These are phyloP conservation scores for Colletotrichum liriopes DNA, from an alignment of 2,329 filamentous ascomycete species.

Conservation along the genomic window DNA sequence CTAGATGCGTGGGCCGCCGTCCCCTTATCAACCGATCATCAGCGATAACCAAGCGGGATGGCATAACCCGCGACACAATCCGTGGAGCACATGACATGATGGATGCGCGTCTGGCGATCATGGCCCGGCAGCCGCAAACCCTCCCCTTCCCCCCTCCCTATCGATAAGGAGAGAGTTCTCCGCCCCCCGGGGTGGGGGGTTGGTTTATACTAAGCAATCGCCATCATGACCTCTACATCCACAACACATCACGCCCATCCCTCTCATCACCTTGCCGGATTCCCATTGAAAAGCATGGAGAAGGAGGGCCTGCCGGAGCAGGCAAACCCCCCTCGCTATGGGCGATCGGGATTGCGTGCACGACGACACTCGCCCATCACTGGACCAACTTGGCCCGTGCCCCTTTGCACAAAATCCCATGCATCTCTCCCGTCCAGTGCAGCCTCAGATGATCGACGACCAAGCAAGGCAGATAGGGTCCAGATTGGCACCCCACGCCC, in stretches of 20 bases:
- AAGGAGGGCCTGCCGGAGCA: not conserved
- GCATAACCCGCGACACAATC: not conserved
- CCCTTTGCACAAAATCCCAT: slow-evolving; percentile 26
- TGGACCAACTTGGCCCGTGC: not conserved
- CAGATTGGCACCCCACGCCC: slow-evolving; percentile 15
- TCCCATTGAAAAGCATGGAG: not conserved
- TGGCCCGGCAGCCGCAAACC: not conserved
- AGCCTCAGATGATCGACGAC: slow-evolving; percentile 33
- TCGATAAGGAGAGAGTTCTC: not conserved
- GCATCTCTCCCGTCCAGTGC: not conserved
- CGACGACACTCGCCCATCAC: not conserved
- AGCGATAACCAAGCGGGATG: not conserved
- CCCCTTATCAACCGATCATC: not conserved
- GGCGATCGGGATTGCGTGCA: not conserved
- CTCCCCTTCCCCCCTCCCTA: not conserved
- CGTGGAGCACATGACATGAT: slow-evolving; percentile 12
- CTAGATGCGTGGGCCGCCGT: not conserved
- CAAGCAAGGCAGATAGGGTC: slow-evolving; percentile 24
- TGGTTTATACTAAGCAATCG: not conserved
- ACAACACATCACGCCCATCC: not conserved
- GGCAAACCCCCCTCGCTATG: not conserved
- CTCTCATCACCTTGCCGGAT: not conserved
- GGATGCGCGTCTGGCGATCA: slow-evolving; percentile 3
- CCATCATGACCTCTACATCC: slow-evolving; percentile 10
- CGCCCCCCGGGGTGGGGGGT: not conserved